Evolutionary conservation across 2,329 filamentous ascomycete genomes (phyloP).

Genomic region (Phaeoacremonium minimum): DNA sequence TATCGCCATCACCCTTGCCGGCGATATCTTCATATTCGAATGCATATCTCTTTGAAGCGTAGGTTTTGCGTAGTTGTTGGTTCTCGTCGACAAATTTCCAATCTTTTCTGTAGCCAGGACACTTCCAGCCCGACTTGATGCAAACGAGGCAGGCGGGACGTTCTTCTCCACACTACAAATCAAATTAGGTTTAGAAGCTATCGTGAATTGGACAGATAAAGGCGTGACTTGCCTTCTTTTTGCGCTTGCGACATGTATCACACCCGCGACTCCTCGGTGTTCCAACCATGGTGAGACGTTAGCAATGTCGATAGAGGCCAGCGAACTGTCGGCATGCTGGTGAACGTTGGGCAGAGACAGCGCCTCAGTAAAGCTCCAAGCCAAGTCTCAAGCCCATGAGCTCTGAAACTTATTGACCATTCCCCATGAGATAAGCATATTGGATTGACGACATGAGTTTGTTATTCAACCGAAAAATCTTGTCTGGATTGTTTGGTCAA

Average conservation of each 20-base stretch:
- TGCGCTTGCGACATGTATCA: constrained; percentile 6
- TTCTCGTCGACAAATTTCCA: constrained; percentile 9
- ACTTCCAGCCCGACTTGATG: constrained; percentile 4
- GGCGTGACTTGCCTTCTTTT: constrained; percentile 8
- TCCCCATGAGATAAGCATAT: too few species aligned
- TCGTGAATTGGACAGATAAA: background rate
- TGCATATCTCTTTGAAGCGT: constrained; percentile 1
- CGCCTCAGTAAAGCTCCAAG: too few species aligned
- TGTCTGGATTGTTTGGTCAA: too few species aligned
- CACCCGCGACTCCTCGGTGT: constrained; percentile 6
- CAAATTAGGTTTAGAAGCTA: background rate
- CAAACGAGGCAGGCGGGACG: constrained; percentile 18
- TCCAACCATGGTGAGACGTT: too few species aligned
- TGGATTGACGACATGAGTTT: too few species aligned
- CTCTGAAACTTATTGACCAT: too few species aligned
- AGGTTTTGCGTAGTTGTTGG: constrained; percentile 1
- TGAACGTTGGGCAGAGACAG: too few species aligned
- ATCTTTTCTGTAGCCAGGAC: background rate
- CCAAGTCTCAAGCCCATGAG: too few species aligned
- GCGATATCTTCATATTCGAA: constrained; percentile 1
- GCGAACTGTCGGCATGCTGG: too few species aligned
- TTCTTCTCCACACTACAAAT: constrained; percentile 19
- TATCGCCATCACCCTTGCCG: background rate
- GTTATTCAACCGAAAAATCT: too few species aligned
- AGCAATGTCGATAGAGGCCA: too few species aligned